These are phyloP conservation scores for Fusarium gaditjirri DNA, from an alignment of 2,329 filamentous ascomycete species.

Conservation along the genomic window DNA sequence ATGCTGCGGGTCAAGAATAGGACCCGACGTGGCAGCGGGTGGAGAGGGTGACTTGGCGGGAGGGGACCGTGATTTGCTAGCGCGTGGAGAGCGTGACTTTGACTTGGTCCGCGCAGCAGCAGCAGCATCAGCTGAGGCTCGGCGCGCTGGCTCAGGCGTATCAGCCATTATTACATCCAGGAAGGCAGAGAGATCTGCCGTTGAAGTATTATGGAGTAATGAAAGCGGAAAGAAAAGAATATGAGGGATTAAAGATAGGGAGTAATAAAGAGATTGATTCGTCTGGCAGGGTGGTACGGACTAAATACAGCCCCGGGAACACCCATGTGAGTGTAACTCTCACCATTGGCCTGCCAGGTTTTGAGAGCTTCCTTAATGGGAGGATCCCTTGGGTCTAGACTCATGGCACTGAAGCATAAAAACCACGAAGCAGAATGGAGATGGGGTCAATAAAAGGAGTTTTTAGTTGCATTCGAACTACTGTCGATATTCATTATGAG, in stretches of 20 bases:
- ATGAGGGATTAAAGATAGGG: not conserved
- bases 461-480: accelerated
- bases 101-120: too few species aligned
- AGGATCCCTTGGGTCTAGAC: not conserved
- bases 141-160: not conserved
- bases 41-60: not conserved
- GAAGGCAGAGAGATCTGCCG: not conserved
- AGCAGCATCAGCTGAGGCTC: not conserved
- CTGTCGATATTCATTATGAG: too few species aligned
- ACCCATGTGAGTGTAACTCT: not conserved
- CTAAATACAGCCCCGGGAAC: not conserved
- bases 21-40: not conserved
- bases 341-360: not conserved
- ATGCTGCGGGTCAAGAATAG: conserved; percentile 32
- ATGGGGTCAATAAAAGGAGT: accelerated
- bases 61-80: too few species aligned
- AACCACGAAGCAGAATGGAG: accelerated
- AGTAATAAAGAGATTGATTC: not conserved
- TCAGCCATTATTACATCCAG: not conserved
- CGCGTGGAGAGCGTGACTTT: too few species aligned
- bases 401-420: not conserved
- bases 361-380: not conserved
- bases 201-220: not conserved
- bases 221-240: not conserved
- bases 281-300: not conserved